Base-by-base conservation (phyloP, 331 rosid species). In the Phaseolus coccineus region DNA sequence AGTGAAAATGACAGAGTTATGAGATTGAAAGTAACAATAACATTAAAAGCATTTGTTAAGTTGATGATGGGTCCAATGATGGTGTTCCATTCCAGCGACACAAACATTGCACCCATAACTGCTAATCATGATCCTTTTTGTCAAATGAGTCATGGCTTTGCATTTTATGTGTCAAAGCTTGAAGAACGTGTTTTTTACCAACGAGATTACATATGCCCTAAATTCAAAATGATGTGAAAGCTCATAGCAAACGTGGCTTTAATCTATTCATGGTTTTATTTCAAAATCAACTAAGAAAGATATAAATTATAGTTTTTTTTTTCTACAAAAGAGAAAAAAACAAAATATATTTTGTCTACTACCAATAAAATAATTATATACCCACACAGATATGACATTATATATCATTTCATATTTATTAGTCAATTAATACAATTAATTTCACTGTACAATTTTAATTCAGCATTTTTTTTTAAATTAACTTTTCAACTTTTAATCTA, bases 41-140 rank as follows among this genome's bases (percentile, higher is more conserved):
- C 9, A 2, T 42, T 2, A 80, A 73, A 2, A 58, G 44, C 22
- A 37, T 13, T 67, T 46, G 84, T 73, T 46, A 59, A 61, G 81
- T 35, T 82, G 81, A 27, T 48, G 73, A 8, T 24, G 48, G 69
- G 85, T 83, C 78, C 14, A 37, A 39, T 64, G 15, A 64, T 37
- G 64, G 68, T 79, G 84, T 82, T 69, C 58, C 81, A 82, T 74
- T 7, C 11, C 51, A 56, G 5, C n/a, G 74, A 76, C 78, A 79
- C 78, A 50, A 68, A 79, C 85, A 61, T 71, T 74, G 77, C 62
- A 76, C 81, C 87, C 70, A 39, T 73, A 77, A 30, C 71, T 74
- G 52, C 47, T 79, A 58, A 85, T 85, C 64, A 83, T 80, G 77
- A 68, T 37, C 75, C 59, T 62, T 69, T 77, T 33, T 46, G 70